Evolutionary conservation across 1,284 basidiomycete species (phyloP).

Genomic region (Puccinia horiana): DNA sequence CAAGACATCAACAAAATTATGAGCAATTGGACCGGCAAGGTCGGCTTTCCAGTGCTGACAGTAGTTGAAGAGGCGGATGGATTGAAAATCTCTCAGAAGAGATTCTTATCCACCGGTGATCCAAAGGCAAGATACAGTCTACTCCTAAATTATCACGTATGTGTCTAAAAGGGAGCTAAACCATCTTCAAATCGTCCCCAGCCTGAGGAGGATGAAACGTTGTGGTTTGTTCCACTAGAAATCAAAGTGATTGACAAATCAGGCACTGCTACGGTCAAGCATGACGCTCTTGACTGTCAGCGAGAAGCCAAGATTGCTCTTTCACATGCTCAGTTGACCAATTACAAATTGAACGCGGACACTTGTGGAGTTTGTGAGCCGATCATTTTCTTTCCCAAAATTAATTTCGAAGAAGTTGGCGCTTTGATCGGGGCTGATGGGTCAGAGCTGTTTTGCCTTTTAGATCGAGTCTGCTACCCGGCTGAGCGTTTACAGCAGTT

Average conservation of each 20-base stretch:
- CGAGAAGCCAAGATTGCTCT: slow-evolving; percentile 72
- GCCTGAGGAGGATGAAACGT: slow-evolving; percentile 81
- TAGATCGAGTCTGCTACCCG: slow-evolving; percentile 83
- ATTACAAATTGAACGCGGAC: slow-evolving; percentile 83
- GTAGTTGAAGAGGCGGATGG: slow-evolving; percentile 72
- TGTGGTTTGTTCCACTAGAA: slow-evolving; percentile 83
- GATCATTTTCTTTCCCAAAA: not conserved
- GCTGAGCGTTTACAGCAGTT: slow-evolving; percentile 77
- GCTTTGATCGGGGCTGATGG: not conserved
- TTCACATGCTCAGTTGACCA: slow-evolving; percentile 65
- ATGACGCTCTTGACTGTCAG: slow-evolving; percentile 68
- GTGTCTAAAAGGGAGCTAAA: not conserved
- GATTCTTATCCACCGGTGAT: slow-evolving; percentile 84
- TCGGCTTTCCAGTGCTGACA: slow-evolving; percentile 68
- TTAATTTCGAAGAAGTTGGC: not conserved
- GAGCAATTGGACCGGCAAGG: slow-evolving; percentile 89
- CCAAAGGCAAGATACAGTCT: slow-evolving; percentile 60
- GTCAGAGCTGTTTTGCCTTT: not conserved
- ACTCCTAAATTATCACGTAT: not conserved
- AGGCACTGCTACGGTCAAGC: slow-evolving; percentile 69
- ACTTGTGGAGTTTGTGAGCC: slow-evolving; percentile 83
- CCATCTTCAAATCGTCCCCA: slow-evolving; percentile 24
- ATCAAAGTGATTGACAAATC: slow-evolving; percentile 68
- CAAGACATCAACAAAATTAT: slow-evolving; percentile 78
- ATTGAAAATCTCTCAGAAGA: slow-evolving; percentile 71